A percentile compares a stretch with the other conserved stretches of the same genome.
phyloP scores from a whole-genome alignment of 345 rosid species.

The Barbarea vulgaris region DNA sequence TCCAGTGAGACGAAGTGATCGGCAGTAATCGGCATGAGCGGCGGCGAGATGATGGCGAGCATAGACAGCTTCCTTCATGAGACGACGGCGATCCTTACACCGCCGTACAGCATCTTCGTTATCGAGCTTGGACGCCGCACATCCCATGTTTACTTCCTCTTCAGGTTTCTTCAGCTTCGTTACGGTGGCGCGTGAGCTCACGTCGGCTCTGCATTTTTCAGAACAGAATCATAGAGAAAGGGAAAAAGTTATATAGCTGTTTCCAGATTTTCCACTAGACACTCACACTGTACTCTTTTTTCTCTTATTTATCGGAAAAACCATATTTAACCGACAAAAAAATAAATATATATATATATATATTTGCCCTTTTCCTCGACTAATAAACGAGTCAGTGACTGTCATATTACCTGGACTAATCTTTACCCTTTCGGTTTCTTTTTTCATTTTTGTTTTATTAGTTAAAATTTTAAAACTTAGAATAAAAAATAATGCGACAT shows the following conservation, averaged over 20 bases:
- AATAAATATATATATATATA: background rate
- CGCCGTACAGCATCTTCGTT: conserved; percentile 90
- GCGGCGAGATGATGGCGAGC: conserved; percentile 89
- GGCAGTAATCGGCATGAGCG: conserved; percentile 91
- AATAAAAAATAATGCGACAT: conserved; percentile 1
- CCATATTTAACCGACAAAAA: conserved; percentile 6
- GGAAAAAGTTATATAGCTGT: conserved; percentile 6
- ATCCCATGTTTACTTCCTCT: conserved; percentile 59
- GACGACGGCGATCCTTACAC: conserved; percentile 92
- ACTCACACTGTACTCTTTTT: conserved; percentile 16
- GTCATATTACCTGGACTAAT: conserved; percentile 17
- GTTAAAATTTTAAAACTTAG: background rate
- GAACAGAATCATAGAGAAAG: conserved; percentile 9
- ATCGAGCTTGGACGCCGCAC: conserved; percentile 87
- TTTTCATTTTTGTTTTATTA: background rate
- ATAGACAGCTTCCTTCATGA: conserved; percentile 81
- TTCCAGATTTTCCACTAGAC: conserved; percentile 18
- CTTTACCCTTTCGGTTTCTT: conserved; percentile 17
- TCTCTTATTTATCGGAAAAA: conserved; percentile 1
- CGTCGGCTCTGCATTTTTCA: conserved; percentile 12
- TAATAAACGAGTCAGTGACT: conserved; percentile 21
- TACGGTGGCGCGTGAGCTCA: conserved; percentile 35
- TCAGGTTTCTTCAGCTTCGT: conserved; percentile 9
- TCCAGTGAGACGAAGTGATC: conserved; percentile 84
- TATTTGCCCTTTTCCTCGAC: background rate